Percentiles rank a stretch among this genome's conserved stretches.
phyloP scores from a whole-genome alignment of 768 basidiomycete genomes.

The Mycena maculata region DNA sequence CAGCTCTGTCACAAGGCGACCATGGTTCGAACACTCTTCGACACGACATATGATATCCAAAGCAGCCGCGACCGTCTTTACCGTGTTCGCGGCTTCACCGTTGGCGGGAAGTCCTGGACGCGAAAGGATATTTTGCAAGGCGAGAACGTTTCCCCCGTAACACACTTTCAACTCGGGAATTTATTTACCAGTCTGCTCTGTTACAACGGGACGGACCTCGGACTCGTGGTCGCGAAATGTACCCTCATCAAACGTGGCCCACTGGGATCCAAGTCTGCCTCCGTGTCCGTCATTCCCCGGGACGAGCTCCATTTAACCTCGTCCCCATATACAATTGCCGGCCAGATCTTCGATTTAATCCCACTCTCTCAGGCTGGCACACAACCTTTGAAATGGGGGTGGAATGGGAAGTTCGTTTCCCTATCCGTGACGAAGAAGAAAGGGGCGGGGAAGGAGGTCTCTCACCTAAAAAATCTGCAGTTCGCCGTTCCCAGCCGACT shows the following conservation, averaged over 20 bases:
- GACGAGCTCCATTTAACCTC: background rate
- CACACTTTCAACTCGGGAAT: constrained; percentile 9
- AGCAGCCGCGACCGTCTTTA: constrained; percentile 38
- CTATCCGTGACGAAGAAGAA: background rate
- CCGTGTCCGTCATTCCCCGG: background rate
- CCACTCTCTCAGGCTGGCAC: background rate
- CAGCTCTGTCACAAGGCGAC: constrained; percentile 33
- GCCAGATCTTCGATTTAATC: background rate
- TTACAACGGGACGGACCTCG: constrained; percentile 1
- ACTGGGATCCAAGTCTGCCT: background rate
- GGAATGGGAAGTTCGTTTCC: constrained; percentile 4
- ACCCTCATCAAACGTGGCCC: background rate
- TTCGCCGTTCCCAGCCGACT: background rate
- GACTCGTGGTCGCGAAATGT: background rate
- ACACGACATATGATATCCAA: constrained; percentile 28
- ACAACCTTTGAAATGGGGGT: background rate
- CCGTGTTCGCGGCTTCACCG: constrained; percentile 34
- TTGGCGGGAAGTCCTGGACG: constrained; percentile 27
- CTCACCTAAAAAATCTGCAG: background rate
- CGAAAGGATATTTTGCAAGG: constrained; percentile 13
- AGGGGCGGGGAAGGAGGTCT: background rate
- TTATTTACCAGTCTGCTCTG: background rate
- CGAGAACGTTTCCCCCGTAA: background rate
- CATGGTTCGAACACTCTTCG: constrained; percentile 26
- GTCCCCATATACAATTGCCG: background rate